A percentile compares a stretch with the other conserved stretches of the same genome.
Conservation (phyloP, 116 monocot species). For the Phalaenopsis hybrid region DNA sequence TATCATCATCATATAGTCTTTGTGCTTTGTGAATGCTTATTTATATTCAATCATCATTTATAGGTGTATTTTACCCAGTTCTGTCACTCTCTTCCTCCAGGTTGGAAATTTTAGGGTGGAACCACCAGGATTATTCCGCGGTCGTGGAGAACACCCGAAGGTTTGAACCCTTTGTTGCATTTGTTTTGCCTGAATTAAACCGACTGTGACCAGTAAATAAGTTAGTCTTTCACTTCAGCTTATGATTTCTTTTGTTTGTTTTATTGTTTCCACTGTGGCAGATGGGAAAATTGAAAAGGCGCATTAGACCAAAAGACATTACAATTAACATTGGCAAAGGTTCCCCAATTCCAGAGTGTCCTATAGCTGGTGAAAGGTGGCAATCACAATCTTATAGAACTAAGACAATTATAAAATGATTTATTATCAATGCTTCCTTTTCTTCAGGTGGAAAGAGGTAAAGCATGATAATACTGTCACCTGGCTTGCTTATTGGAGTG, state of each 20-base stretch:
- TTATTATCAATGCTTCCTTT: neutral
- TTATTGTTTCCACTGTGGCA: constrained; percentile 11
- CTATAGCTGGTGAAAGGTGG: constrained; percentile 91
- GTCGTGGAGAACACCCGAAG: constrained; percentile 99
- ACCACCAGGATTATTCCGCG: constrained; percentile 95
- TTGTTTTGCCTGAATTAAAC: neutral
- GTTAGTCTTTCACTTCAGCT: neutral
- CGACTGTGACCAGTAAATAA: neutral
- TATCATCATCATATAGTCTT: neutral
- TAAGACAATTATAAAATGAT: neutral
- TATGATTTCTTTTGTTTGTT: neutral
- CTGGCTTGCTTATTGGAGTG: constrained; percentile 98
- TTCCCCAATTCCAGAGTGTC: constrained; percentile 83
- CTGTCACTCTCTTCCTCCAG: constrained; percentile 25
- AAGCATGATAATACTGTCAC: constrained; percentile 96
- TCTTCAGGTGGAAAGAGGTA: constrained; percentile 91
- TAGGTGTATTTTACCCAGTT: neutral
- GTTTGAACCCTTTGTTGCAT: constrained; percentile 22
- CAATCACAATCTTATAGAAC: neutral
- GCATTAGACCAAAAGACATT: constrained; percentile 84
- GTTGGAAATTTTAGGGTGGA: constrained; percentile 99
- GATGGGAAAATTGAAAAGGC: constrained; percentile 96
- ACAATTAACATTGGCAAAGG: constrained; percentile 95
- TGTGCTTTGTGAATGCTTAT: neutral
- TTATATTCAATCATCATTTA: neutral